Base-by-base conservation (phyloP, 257 asterid genomes). In the Scutellaria galericulata region DNA sequence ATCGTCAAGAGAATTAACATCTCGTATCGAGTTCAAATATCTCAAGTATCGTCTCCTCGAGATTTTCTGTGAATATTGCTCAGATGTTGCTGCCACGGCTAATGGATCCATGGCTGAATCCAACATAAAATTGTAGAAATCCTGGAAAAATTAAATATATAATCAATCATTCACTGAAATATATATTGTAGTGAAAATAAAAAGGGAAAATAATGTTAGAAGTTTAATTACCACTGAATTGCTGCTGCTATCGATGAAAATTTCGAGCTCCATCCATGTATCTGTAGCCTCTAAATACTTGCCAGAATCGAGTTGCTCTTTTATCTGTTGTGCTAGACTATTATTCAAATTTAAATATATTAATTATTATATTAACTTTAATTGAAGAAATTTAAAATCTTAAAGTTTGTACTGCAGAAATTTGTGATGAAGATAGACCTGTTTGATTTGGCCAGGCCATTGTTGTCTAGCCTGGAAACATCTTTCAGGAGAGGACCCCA, bases 401-500 rank as follows among this genome's bases (percentile, higher is more conserved):
- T 31, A 31, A 31, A 31, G 37, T 5, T 31, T 31, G 3, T 31
- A 31, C 37, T 18, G 12, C 20, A 22, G 53, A 45, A 42, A 59
- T 27, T 6, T 8, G 42, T 35, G 4, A n/a, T 71, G 66, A 15
- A 14, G 5, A 31, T 72, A 40, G 76, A 93, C 98, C 95, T 89
- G 86, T 87, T 89, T 35, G 99, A 83, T 73, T 83, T 78, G 48
- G 59, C 60, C 46, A 91, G 70, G 62, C 95, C 98, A 75, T 77
- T 87, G 10, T 66, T 54, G 78, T 90, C 98, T 64, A 95, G 84
- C 78, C 98, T 87, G 11, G 99, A 85, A 1, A 92, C 93, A 87
- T 88, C 95, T 81, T 88, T 91, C 31, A 95, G 79, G 58, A 95
- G 95, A 73, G 99, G 97, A 66, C 99, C 99, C 99, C 99, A 95